Conservation (phyloP, 1,284 basidiomycete species). For the Sparassis latifolia region DNA sequence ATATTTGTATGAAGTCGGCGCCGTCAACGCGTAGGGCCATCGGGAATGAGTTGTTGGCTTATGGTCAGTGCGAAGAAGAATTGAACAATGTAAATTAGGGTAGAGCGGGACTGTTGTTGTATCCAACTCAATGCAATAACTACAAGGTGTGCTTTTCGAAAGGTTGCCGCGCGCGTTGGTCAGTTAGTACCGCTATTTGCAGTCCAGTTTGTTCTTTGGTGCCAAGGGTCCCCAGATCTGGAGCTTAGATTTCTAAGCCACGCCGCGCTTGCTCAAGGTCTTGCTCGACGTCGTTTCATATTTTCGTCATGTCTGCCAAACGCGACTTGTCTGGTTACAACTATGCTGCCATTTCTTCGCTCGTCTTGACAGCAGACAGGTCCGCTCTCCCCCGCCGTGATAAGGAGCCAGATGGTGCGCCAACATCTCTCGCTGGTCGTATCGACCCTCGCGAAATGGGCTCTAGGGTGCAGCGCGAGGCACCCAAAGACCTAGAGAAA, state of each 20-base stretch:
- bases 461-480: slow-evolving; percentile 77
- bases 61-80: too few species aligned
- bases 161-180: too few species aligned
- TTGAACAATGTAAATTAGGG: too few species aligned
- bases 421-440: slow-evolving; percentile 87
- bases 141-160: too few species aligned
- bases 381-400: slow-evolving; percentile 73
- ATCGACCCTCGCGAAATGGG: slow-evolving; percentile 95
- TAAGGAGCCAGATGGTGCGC: slow-evolving; percentile 94
- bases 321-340: slow-evolving; percentile 83
- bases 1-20: slow-evolving; percentile 78
- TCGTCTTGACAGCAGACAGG: slow-evolving; percentile 79
- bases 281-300: neutral
- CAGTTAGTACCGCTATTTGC: too few species aligned
- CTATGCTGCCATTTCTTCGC: slow-evolving; percentile 84
- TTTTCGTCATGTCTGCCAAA: slow-evolving; percentile 38
- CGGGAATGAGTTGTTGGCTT: too few species aligned
- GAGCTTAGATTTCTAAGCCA: neutral
- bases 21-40: slow-evolving; percentile 7
- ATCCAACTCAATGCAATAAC: too few species aligned
- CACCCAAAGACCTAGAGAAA: slow-evolving; percentile 91
- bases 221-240: too few species aligned
- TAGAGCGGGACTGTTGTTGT: too few species aligned
- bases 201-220: too few species aligned
- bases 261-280: neutral